Evolutionary conservation across 75 land plant genomes (phyloP).

Genomic region (Pinus taeda): DNA sequence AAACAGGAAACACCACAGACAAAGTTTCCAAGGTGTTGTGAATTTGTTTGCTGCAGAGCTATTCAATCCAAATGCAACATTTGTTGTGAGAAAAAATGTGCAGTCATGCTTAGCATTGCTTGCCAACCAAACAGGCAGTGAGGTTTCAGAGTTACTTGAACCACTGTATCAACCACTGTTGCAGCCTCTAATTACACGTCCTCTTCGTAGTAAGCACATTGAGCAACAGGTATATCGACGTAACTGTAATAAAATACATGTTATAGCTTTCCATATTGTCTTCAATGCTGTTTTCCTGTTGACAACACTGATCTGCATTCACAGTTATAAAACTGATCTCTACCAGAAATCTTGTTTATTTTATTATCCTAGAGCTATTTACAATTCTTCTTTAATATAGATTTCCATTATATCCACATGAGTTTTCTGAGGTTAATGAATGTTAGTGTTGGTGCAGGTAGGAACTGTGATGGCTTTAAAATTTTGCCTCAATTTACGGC

Average conservation of each 20-base stretch:
- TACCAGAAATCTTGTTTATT: background rate
- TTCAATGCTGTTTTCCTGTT: background rate
- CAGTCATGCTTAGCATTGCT: constrained; percentile 94
- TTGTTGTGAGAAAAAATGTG: constrained; percentile 85
- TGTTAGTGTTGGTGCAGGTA: constrained; percentile 48
- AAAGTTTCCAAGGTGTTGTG: constrained; percentile 95
- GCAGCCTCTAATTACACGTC: constrained; percentile 78
- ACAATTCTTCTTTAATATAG: background rate
- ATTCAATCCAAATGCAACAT: constrained; percentile 92
- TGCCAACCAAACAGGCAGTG: constrained; percentile 98
- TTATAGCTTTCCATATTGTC: background rate
- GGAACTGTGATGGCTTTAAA: constrained; percentile 97
- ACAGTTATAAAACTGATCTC: background rate
- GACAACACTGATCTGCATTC: background rate
- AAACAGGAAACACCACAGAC: constrained; percentile 80
- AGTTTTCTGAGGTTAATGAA: background rate
- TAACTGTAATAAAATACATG: background rate
- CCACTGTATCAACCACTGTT: constrained; percentile 79
- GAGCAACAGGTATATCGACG: constrained; percentile 84
- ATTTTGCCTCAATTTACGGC: constrained; percentile 87
- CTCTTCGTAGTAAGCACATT: constrained; percentile 82
- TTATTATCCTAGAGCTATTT: background rate
- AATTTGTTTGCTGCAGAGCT: constrained; percentile 91
- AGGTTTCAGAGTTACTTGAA: constrained; percentile 96
- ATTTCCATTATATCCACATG: background rate